Evolutionary conservation across 225 moss, liverwort and hornwort genomes (phyloP).

Genomic region (Rhytidiadelphus loreus): DNA sequence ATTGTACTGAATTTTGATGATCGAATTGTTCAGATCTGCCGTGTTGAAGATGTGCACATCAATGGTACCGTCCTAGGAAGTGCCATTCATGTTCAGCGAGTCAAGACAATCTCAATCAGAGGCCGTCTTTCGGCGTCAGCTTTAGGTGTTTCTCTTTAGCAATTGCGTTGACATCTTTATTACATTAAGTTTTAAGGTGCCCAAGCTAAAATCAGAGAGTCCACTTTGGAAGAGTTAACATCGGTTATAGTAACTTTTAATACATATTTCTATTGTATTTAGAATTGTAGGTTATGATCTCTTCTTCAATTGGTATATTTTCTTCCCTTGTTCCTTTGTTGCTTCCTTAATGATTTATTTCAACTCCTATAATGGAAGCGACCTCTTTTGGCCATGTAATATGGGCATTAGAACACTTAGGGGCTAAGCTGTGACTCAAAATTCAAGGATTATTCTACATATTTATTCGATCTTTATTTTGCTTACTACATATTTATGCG

Average conservation of each 20-base stretch:
- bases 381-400: background rate
- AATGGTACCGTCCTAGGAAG: slow-evolving; percentile 77
- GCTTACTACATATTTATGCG: background rate
- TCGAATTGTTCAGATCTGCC: slow-evolving; percentile 60
- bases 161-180: background rate
- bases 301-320: background rate
- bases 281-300: background rate
- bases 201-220: background rate
- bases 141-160: slow-evolving; percentile 41
- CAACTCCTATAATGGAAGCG: background rate
- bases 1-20: background rate
- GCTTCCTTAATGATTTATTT: background rate
- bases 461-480: background rate
- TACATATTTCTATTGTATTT: background rate
- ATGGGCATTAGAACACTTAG: background rate
- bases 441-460: background rate
- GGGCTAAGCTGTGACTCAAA: background rate
- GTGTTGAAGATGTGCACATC: slow-evolving; percentile 85
- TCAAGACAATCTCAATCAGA: slow-evolving; percentile 65
- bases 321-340: background rate
- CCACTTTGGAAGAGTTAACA: background rate
- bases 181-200: background rate
- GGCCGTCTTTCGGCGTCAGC: slow-evolving; percentile 82
- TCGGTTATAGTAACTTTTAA: background rate
- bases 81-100: slow-evolving; percentile 83